Base-by-base conservation (phyloP, 192 early-diverging fungal genomes). In the Haplosporangium gracile region DNA sequence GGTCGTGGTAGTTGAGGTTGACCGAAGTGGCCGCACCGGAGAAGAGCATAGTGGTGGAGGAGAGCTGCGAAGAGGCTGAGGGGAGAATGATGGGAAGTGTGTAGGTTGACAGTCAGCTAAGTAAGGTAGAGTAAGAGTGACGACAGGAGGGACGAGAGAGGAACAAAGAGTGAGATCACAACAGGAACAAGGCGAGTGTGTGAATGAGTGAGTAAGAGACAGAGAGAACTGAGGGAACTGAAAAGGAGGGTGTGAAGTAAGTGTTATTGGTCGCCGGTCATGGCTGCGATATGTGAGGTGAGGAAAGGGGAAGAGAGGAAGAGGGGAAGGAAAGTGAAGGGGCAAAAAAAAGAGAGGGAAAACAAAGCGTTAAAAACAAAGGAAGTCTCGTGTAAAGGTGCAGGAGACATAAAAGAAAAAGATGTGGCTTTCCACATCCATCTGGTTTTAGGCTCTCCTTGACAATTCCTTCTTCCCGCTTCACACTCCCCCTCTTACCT, bases 1-100 rank as follows among this genome's bases (percentile, higher is more conserved):
- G 75, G 75, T 86, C 84, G 40, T 86, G 70, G 68, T 81, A 86
- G 79, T 86, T 86, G 65, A 86, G 84, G 43, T 78, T 78, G 45
- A 47, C 47, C 29, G 60, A 45, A 40, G 77, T 13, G 47, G 45
- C 51, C 13, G 70, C 36, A 32, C 74, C 43, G 16, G 78, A 57
- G 10, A 69, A 20, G 39, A 77, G 79, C 75, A 86, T 77, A 4
- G 70, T 55, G 57, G 40, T 20, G 43, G 36, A n/a, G 29, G 43
- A 32, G 36, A 20, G 57, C 11, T 45, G 34, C 57, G 42, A 40
- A 68, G 39, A 18, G 29, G 45, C 15, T 36, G 34, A 38, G 29
- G 73, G 73, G 32, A n/a, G 73, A 74, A 74, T 32, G 73, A 34
- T 53, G 73, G 15, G 29, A 53, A 47, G 53, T 24, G 51, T 13